A percentile compares a stretch with the other conserved stretches of the same genome.
Evolutionary conservation across 192 early-diverging fungal species (phyloP).

Genomic region (Podochytrium sp.): DNA sequence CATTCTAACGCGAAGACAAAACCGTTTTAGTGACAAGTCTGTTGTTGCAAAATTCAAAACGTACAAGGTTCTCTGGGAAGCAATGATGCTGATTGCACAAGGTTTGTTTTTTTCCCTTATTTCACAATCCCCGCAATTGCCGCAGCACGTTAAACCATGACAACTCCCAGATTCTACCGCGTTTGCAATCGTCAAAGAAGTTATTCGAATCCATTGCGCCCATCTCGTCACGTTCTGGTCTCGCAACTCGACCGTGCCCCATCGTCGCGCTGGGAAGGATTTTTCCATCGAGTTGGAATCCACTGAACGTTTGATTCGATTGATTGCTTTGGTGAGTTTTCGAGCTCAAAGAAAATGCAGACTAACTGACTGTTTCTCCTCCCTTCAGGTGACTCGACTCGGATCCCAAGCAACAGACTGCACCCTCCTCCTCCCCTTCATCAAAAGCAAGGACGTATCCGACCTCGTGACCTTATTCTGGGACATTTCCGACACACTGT

Average conservation of each 20-base stretch:
- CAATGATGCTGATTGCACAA: not conserved
- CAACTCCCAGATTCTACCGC: not conserved
- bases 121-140: not conserved
- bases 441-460: not conserved
- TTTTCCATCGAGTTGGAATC: no score
- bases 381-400: no score
- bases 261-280: no score
- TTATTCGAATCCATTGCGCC: not conserved
- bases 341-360: no score
- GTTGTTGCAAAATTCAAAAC: slow-evolving; percentile 4
- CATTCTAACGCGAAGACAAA: not conserved
- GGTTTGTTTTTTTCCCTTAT: not conserved
- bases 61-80: not conserved
- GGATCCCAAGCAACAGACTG: no score
- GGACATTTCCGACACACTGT: no score
- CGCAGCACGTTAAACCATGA: not conserved
- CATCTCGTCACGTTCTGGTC: not conserved
- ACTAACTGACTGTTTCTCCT: no score
- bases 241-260: not conserved
- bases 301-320: no score
- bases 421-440: no score
- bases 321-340: no score
- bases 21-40: not conserved
- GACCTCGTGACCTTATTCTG: not conserved
- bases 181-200: not conserved